Conservation (phyloP, 192 early-diverging fungal genomes). For the Backusella psychrophila region DNA sequence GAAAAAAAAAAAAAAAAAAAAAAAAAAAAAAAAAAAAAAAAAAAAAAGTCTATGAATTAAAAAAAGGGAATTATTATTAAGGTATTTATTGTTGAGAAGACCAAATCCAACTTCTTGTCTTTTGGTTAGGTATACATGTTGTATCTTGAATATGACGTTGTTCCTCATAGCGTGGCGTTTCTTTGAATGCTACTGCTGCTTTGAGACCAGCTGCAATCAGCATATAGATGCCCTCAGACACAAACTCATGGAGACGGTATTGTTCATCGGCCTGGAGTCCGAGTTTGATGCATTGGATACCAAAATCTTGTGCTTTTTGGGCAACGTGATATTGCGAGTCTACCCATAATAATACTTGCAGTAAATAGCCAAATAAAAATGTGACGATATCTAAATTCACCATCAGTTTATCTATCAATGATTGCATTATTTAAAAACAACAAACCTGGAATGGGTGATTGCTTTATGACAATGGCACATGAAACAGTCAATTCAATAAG, state of each 20-base stretch:
- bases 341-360: constrained; percentile 36
- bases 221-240: constrained; percentile 47
- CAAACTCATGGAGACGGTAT: constrained; percentile 51
- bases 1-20: no score
- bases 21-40: not conserved
- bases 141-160: constrained; percentile 5
- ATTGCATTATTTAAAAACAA: not conserved
- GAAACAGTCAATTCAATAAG: constrained; percentile 46
- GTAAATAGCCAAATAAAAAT: constrained; percentile 35
- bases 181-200: constrained; percentile 55
- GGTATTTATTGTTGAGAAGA: not conserved
- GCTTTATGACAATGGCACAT: constrained; percentile 51
- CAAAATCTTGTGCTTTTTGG: constrained; percentile 46
- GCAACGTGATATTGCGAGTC: constrained; percentile 47
- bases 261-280: constrained; percentile 49
- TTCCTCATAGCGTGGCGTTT: constrained; percentile 42
- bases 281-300: constrained; percentile 44
- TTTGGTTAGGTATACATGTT: not conserved
- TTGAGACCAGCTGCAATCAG: constrained; percentile 47
- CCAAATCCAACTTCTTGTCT: not conserved
- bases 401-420: not conserved
- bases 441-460: constrained; percentile 50
- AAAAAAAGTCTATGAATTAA: not conserved
- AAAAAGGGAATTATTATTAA: not conserved
- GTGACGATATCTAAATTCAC: constrained; percentile 14